These are phyloP conservation scores for Blakeslea trispora DNA, from an alignment of 371 early-diverging fungal genomes.

Conservation along the genomic window DNA sequence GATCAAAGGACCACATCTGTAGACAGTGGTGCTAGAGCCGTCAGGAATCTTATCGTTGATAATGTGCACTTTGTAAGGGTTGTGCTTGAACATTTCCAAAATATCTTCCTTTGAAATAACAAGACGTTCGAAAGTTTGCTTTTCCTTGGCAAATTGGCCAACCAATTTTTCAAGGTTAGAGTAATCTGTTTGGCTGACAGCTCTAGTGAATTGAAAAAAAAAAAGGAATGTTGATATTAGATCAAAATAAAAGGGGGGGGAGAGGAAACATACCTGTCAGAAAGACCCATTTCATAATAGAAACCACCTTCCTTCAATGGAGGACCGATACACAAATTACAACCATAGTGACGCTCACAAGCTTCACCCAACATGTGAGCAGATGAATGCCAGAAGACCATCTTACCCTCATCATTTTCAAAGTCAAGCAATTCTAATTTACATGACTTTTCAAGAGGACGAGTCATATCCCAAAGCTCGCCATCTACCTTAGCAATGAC, in stretches of 20 bases:
- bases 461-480: constrained; percentile 89
- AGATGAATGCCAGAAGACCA: constrained; percentile 99
- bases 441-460: constrained; percentile 86
- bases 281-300: constrained; percentile 97
- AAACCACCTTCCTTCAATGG: constrained; percentile 99
- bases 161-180: constrained; percentile 85
- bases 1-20: constrained; percentile 97
- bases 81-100: constrained; percentile 98
- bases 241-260: no score
- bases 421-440: constrained; percentile 94
- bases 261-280: constrained; percentile 71
- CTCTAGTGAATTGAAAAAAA: no score
- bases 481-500: constrained; percentile 97
- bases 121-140: constrained; percentile 94
- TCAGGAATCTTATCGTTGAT: constrained; percentile 95
- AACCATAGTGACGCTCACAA: constrained; percentile 94
- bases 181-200: constrained; percentile 86
- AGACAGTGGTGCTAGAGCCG: constrained; percentile 94
- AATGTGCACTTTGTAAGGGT: constrained; percentile 94
- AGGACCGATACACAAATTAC: constrained; percentile 98
- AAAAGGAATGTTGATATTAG: no score
- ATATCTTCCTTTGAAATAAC: constrained; percentile 90
- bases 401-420: constrained; percentile 92
- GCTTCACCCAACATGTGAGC: constrained; percentile 99
- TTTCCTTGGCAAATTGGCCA: constrained; percentile 90